These are phyloP conservation scores for Nasturtium officinale DNA, from an alignment of 345 rosid genomes.

Conservation along the genomic window DNA sequence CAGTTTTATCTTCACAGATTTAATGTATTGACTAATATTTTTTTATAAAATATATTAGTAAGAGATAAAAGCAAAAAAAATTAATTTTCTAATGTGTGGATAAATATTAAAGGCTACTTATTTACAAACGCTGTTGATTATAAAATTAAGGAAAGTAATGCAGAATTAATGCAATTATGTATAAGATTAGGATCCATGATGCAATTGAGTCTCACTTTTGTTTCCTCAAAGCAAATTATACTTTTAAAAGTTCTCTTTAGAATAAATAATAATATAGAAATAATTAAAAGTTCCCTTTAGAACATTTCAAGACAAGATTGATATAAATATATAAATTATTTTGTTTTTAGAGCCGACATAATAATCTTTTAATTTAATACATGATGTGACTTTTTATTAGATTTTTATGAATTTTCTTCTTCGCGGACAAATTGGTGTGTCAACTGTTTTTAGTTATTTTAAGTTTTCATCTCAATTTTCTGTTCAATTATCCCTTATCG, in stretches of 20 bases:
- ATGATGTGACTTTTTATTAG: conserved; percentile 20
- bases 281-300: conserved; percentile 6
- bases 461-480: conserved; percentile 30
- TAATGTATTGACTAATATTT: no score
- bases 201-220: background rate
- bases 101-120: no score
- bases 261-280: background rate
- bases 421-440: conserved; percentile 33
- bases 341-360: conserved; percentile 29
- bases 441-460: conserved; percentile 36
- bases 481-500: conserved; percentile 35
- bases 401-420: conserved; percentile 21
- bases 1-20: no score
- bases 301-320: conserved; percentile 18
- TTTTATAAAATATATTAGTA: no score
- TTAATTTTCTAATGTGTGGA: no score
- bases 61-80: no score
- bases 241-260: background rate
- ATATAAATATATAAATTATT: conserved; percentile 27
- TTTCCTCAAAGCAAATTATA: background rate
- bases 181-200: background rate
- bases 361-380: conserved; percentile 15
- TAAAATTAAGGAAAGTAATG: background rate
- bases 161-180: background rate
- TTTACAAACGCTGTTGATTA: no score